Evolutionary conservation across 768 basidiomycete genomes (phyloP).

Genomic region (Trametes elegans): DNA sequence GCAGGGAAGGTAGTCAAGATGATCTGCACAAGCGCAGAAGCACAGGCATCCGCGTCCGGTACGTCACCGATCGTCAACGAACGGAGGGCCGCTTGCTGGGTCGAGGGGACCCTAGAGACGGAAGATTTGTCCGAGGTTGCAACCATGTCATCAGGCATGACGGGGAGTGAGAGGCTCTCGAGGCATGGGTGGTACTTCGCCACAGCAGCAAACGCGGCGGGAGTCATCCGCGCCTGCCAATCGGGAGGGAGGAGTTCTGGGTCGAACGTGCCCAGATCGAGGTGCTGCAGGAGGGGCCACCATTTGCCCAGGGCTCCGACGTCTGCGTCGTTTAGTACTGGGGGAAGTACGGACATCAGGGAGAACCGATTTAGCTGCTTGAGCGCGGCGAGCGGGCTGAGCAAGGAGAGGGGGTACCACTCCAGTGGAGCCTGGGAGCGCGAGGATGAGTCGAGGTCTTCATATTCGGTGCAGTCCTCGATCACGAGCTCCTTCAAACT

Average conservation of each 20-base stretch:
- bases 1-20: conserved; percentile 8
- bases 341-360: conserved; percentile 25
- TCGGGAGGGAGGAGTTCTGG: conserved; percentile 16
- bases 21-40: background rate
- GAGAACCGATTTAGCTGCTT: conserved; percentile 25
- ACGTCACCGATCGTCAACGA: conserved; percentile 24
- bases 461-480: conserved; percentile 19
- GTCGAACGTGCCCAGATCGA: conserved; percentile 27
- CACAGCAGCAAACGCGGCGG: conserved; percentile 21
- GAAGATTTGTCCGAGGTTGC: background rate
- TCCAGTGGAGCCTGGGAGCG: background rate
- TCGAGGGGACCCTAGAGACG: background rate
- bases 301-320: conserved; percentile 26
- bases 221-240: conserved; percentile 19
- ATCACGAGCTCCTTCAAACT: conserved; percentile 24
- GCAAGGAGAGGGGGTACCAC: conserved; percentile 24
- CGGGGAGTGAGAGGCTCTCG: conserved; percentile 16
- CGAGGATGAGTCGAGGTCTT: conserved; percentile 3
- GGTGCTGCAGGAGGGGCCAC: conserved; percentile 30
- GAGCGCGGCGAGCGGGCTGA: conserved; percentile 28
- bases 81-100: conserved; percentile 17
- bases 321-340: conserved; percentile 28
- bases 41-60: conserved; percentile 7
- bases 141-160: conserved; percentile 23
- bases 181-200: conserved; percentile 26